Evolutionary conservation across 345 rosid genomes (phyloP).

Genomic region (Linum tenue): DNA sequence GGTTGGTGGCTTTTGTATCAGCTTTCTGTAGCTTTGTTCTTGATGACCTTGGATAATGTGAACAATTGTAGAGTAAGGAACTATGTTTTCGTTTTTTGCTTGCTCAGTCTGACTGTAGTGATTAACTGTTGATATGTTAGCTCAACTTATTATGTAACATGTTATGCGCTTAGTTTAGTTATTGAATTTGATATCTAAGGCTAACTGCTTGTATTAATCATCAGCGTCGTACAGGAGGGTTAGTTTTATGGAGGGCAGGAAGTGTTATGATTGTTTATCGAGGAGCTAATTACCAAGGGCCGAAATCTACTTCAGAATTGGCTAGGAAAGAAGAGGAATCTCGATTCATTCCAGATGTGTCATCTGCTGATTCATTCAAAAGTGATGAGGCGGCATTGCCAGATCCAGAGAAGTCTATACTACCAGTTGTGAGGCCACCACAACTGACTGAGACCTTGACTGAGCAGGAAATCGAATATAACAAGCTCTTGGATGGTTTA

Average conservation of each 20-base stretch:
- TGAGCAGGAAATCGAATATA: constrained; percentile 75
- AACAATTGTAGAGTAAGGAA: not conserved
- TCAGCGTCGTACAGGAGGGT: constrained; percentile 96
- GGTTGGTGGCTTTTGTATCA: constrained; percentile 34
- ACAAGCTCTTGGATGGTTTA: constrained; percentile 63
- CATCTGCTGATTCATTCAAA: constrained; percentile 5
- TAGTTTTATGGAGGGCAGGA: constrained; percentile 96
- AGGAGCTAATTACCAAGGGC: constrained; percentile 69
- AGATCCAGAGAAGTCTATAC: constrained; percentile 27
- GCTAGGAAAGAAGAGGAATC: constrained; percentile 35
- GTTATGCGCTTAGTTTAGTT: not conserved
- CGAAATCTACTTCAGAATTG: constrained; percentile 31
- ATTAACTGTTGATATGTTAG: constrained; percentile 23
- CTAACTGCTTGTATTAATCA: constrained; percentile 33
- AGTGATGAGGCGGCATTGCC: constrained; percentile 23
- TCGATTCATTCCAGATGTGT: constrained; percentile 60
- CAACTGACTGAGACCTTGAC: constrained; percentile 37
- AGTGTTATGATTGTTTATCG: constrained; percentile 93
- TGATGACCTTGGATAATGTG: not conserved
- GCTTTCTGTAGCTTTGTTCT: not conserved
- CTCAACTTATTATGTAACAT: no score
- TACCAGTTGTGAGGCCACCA: constrained; percentile 23
- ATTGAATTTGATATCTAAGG: not conserved
- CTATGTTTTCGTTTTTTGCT: not conserved
- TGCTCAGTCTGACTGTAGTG: not conserved